Conservation (phyloP, 495 filamentous ascomycete species). For the Lophiostoma macrostomum region DNA sequence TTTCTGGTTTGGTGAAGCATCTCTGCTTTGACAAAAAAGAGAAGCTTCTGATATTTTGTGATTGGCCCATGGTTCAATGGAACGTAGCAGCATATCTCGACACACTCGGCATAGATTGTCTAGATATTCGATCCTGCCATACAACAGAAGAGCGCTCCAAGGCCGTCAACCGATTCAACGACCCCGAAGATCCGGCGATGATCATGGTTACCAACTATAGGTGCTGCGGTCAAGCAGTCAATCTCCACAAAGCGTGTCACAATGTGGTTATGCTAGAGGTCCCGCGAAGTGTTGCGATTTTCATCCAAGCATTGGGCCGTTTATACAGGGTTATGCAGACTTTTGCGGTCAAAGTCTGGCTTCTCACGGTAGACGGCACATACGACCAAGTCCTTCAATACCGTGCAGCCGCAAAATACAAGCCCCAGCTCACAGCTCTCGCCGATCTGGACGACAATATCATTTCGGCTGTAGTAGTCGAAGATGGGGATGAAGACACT, state of each 20-base stretch:
- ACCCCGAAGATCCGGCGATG: neutral
- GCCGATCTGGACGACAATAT: no score
- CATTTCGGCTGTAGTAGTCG: no score
- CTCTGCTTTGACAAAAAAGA: neutral
- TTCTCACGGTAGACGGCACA: neutral
- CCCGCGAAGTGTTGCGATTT: neutral
- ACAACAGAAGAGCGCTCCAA: neutral
- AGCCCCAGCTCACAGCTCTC: neutral
- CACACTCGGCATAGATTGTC: neutral
- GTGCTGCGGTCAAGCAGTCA: neutral
- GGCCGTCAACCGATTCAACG: neutral
- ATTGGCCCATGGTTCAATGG: neutral
- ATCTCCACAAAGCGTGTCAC: neutral
- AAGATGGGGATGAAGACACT: no score
- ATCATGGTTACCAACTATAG: neutral
- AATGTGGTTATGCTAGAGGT: neutral
- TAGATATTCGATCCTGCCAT: neutral
- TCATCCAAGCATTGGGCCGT: neutral
- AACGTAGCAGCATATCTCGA: neutral
- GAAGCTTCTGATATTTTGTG: neutral
- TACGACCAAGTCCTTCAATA: neutral
- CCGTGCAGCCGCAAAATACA: neutral
- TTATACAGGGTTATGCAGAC: neutral
- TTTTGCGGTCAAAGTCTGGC: neutral
- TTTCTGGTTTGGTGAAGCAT: neutral